Base-by-base conservation (phyloP, 345 rosid species). In the Populus davidiana region DNA sequence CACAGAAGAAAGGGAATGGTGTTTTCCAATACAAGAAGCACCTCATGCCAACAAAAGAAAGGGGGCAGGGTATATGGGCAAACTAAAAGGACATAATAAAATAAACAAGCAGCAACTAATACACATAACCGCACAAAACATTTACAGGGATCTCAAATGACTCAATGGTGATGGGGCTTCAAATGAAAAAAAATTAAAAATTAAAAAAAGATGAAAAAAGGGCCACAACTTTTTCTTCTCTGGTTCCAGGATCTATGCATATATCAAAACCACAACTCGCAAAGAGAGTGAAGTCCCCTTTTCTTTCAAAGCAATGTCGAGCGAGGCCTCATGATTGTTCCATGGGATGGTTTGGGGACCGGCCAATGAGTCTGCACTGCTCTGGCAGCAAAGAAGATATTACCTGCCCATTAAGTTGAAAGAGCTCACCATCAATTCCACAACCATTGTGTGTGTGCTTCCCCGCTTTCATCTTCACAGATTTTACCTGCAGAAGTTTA, bases 371-470 rank as follows among this genome's bases (percentile, higher is more conserved):
- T 82, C 97, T 82, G 91, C 99, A 96, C 73, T 96, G 99, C 70
- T 96, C 99, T 0, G 99, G 99, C 59, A 91, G 88, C 89, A 96
- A 81, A 5, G 88, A 88, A 23, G 98, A 92, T 73, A 88, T 73
- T 62, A 92, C 97, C 87, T 91, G 93, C 56, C 98, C 99, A 67
- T 92, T 88, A 41, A 96, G 89, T 14, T 90, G 88, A 72, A 93
- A 93, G 71, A 92, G 76, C 82, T 96, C 99, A 27, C 99, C 99
- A 54, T 96, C 98, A 77, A 96, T 93, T 70, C 98, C 99, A 72
- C 98, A 93, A 75, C 93, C 89, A 80, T 85, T 91, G 77, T 91
- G 97, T 16, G 92, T 88, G 78, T 86, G 92, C 84, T 91, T 93
- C 29, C 87, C 91, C 14, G 93, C 86, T 77, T 88, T 96, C 70